Base-by-base conservation (phyloP, 2,329 filamentous ascomycete genomes). In the Cercospora zeina region DNA sequence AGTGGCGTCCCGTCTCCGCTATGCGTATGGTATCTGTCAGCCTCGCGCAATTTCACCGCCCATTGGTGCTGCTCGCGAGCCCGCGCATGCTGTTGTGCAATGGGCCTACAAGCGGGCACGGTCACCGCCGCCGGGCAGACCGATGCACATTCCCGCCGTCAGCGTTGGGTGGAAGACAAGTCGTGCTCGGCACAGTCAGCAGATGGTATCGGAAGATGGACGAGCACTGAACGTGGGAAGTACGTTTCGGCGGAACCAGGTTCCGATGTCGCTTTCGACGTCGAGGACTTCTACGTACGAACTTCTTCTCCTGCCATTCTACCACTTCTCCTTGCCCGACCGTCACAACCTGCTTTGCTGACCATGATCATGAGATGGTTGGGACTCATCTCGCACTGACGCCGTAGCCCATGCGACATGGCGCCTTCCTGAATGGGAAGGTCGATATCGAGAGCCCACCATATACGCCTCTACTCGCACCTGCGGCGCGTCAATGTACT, bases 391-490 rank as follows among this genome's bases (percentile, higher is more conserved):
- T 45, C 16, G 10, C 9, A 21, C 24, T 8, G 19, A 19, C 42
- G 42, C 21, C 21, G 24, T 14, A 14, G 21, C 11, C 31, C 21
- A 49, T 27, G 21, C 19, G n/a, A n/a, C n/a, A n/a, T n/a, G n/a
- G n/a, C n/a, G 42, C 42, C 42, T 49, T 49, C 42, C 42, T 49
- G 42, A 49, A 49, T 9, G 21, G 42, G 42, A 49, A 49, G 42
- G 21, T 49, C 42, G 42, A 30, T 49, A 49, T 53, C 16, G 49
- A 34, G 10, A 53, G 49, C 27, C 34, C 49, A 10, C 4, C 49
- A 53, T 21, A 34, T 53, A 34, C 49, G 16, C 14, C 27, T 53
- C 14, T 21, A 34, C 30, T 19, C 27, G n/a, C 49, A n/a, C 42
- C 42, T 49, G 14, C 42, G 42, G 24, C 42, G 42, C 42, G 42